Conservation (phyloP, 2,329 filamentous ascomycete genomes). For the Metarhizium humberi region DNA sequence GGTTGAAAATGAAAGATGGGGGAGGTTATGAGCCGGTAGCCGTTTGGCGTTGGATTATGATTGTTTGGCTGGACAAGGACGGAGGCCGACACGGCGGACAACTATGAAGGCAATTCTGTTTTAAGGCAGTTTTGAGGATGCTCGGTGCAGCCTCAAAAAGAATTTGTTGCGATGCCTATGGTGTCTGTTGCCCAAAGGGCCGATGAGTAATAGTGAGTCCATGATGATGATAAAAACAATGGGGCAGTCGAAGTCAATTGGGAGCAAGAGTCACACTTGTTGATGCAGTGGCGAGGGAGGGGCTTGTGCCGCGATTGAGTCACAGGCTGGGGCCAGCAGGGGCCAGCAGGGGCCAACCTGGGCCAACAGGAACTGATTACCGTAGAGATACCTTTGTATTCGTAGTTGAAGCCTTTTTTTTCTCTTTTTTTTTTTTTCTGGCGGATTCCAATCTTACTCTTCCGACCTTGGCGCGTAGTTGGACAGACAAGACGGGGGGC, state of each 20-base stretch:
- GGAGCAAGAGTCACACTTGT: neutral
- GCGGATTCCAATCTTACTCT: too few relatives aligned
- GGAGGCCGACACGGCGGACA: neutral
- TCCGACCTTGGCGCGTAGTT: too few relatives aligned
- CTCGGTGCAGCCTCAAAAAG: neutral
- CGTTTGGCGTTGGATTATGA: neutral
- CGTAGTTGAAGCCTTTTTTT: too few relatives aligned
- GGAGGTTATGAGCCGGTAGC: neutral
- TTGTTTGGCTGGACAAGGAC: neutral
- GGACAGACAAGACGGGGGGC: too few relatives aligned
- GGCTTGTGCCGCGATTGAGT: neutral
- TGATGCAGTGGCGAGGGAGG: neutral
- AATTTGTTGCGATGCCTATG: neutral
- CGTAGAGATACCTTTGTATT: too few relatives aligned
- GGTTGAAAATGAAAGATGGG: neutral
- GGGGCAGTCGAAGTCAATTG: neutral
- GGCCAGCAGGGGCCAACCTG: neutral
- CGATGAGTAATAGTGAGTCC: neutral
- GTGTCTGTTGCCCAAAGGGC: neutral
- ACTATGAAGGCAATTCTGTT: neutral
- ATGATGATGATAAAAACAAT: neutral
- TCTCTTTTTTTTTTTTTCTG: too few relatives aligned
- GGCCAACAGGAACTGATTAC: too few relatives aligned
- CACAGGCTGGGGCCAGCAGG: neutral
- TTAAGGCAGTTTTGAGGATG: neutral